Base-by-base conservation (phyloP, 2,329 filamentous ascomycete species). In the Didymella pomorum region DNA sequence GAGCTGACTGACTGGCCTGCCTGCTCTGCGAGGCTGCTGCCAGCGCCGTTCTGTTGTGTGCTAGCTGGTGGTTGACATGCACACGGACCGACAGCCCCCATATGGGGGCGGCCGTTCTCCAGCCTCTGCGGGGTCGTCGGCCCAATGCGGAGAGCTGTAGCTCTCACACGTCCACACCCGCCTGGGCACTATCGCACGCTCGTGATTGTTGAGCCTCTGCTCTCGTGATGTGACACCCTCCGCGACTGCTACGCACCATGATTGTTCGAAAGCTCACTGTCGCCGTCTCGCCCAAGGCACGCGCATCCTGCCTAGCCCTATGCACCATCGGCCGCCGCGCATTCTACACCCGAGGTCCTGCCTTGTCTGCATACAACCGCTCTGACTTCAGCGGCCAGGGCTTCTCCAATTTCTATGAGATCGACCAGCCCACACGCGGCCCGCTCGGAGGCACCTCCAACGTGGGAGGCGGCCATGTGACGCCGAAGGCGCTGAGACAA, bases 401-500 rank as follows among this genome's bases (percentile, higher is more conserved):
- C 18, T 90, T 83, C 72, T 86, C 86, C 9, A 81, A 83, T 42
- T 82, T 81, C 62, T 90, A 90, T 77, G 87, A 90, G 69, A 78
- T 87, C 6, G 84, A 83, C 6, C 77, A 82, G 50, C 86, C 86
- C 3, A 89, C 86, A 16, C 78, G 81, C 25, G 88, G 88, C 0
- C 88, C 88, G n/a, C 76, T 90, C 54, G 83, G 82, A 35, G 84
- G 83, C 60, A 82, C 85, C 10, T 84, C 83, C 58, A 81, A 81
- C 31, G 83, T 86, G 60, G 86, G 85, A 56, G 82, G 81, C 28
- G 84, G 84, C 29, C 81, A 81, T 50, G 80, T 89, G 52, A 89
- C 87, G 10, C 87, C 87, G 8, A 84, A 83, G 66, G 79, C 82
- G 67, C 83, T 99, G 69, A 97, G 98, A 81, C 88, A 92, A 71